These are phyloP conservation scores for Tetradesmus obliquus DNA, from an alignment of 139 green algal genomes.

Conservation along the genomic window DNA sequence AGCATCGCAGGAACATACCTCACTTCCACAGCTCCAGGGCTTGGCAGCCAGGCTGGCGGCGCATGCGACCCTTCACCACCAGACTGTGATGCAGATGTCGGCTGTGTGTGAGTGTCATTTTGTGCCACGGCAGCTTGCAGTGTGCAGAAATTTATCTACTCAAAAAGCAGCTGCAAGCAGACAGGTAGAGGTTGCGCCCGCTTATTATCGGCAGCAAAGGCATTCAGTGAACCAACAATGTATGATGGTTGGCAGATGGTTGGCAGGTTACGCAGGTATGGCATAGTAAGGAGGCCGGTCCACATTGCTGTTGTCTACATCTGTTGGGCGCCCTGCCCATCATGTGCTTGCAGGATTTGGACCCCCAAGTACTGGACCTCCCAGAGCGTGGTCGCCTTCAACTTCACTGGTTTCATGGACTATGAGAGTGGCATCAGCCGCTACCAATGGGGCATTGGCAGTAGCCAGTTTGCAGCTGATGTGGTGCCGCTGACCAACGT, in stretches of 20 bases:
- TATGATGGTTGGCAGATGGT: too few species aligned
- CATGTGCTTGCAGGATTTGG: conserved; percentile 35
- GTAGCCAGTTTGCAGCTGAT: conserved; percentile 42
- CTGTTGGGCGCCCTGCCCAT: background rate
- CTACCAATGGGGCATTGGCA: conserved; percentile 71
- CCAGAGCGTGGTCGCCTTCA: conserved; percentile 40
- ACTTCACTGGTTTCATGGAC: conserved; percentile 51
- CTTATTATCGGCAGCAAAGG: too few species aligned
- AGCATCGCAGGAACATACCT: conserved; percentile 43
- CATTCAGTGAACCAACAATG: too few species aligned
- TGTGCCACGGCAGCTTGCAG: too few species aligned
- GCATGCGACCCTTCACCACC: conserved; percentile 38
- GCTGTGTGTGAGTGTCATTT: conserved; percentile 25
- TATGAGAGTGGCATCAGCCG: conserved; percentile 36
- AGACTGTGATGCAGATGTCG: conserved; percentile 27
- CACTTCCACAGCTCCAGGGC: background rate
- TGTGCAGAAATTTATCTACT: background rate
- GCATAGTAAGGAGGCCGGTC: too few species aligned
- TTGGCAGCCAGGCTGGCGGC: background rate
- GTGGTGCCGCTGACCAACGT: conserved; percentile 42
- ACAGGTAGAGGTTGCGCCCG: too few species aligned
- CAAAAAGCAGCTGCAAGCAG: too few species aligned
- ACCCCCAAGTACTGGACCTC: conserved; percentile 44
- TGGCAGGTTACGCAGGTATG: too few species aligned
- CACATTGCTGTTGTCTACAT: background rate